Evolutionary conservation across 2,329 filamentous ascomycete genomes (phyloP).

Genomic region (Xylaria polymorpha): DNA sequence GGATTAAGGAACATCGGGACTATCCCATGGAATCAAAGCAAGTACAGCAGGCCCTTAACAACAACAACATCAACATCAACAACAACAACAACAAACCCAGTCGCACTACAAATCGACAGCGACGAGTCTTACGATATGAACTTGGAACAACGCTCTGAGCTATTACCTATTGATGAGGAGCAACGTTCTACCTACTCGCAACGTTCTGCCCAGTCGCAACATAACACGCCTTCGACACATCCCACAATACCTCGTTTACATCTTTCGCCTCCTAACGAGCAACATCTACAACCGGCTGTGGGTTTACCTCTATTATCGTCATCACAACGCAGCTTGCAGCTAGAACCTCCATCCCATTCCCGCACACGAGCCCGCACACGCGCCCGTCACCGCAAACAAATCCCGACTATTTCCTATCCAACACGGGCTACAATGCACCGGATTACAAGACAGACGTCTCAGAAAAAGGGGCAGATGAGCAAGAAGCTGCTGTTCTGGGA

Average conservation of each 20-base stretch:
- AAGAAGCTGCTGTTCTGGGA: not conserved
- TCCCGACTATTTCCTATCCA: conserved; percentile 2
- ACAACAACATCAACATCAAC: not conserved
- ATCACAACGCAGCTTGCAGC: too few relatives aligned
- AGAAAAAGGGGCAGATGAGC: not conserved
- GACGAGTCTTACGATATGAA: not conserved
- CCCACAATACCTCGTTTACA: conserved; percentile 1
- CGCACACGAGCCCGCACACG: too few relatives aligned
- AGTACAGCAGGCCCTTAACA: not conserved
- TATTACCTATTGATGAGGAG: not conserved
- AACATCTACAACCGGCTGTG: not conserved
- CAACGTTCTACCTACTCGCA: not conserved
- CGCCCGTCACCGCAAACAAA: not conserved
- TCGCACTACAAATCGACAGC: not conserved
- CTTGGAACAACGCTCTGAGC: not conserved
- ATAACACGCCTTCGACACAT: not conserved
- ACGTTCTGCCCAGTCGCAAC: not conserved
- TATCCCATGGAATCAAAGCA: not conserved
- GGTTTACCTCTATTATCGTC: not conserved
- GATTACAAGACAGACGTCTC: not conserved
- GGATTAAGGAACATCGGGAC: not conserved
- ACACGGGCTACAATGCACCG: conserved; percentile 1
- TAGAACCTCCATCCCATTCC: not conserved
- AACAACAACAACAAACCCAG: not conserved
- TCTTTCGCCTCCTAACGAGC: not conserved